phyloP scores from a whole-genome alignment of 2,329 filamentous ascomycete genomes.

The Claviceps sorghi region DNA sequence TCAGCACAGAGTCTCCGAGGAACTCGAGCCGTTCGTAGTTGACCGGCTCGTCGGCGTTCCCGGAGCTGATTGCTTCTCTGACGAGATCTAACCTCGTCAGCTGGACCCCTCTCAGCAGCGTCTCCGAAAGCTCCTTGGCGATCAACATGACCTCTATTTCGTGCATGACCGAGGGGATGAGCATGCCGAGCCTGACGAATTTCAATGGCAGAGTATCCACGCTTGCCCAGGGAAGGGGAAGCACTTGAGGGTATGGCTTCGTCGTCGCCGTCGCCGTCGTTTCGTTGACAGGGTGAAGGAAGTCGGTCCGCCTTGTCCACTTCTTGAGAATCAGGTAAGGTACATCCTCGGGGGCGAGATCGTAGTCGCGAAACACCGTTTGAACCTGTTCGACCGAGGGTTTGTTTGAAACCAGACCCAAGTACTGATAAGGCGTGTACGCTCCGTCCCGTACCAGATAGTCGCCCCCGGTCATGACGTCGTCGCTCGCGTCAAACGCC shows the following conservation, averaged over 20 bases:
- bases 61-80: conserved; percentile 55
- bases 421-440: conserved; percentile 26
- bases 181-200: conserved; percentile 36
- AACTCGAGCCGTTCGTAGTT: conserved; percentile 83
- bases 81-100: conserved; percentile 43
- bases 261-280: conserved; percentile 13
- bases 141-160: conserved; percentile 52
- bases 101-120: conserved; percentile 23
- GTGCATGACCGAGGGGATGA: conserved; percentile 61
- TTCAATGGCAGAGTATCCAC: conserved; percentile 32
- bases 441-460: conserved; percentile 27
- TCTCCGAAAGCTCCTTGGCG: conserved; percentile 39
- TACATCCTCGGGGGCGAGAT: conserved; percentile 25
- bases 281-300: conserved; percentile 31
- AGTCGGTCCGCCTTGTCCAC: conserved; percentile 43
- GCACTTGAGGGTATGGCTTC: conserved; percentile 28
- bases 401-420: conserved; percentile 26
- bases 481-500: conserved; percentile 13
- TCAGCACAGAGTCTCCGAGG: conserved; percentile 71
- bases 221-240: conserved; percentile 33
- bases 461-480: conserved; percentile 9
- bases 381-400: conserved; percentile 28
- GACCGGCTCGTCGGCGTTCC: conserved; percentile 39
- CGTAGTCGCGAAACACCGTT: conserved; percentile 20
- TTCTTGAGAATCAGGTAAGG: conserved; percentile 34